Conservation (phyloP, 148 eudicot genomes). For the Nepenthes gracilis region DNA sequence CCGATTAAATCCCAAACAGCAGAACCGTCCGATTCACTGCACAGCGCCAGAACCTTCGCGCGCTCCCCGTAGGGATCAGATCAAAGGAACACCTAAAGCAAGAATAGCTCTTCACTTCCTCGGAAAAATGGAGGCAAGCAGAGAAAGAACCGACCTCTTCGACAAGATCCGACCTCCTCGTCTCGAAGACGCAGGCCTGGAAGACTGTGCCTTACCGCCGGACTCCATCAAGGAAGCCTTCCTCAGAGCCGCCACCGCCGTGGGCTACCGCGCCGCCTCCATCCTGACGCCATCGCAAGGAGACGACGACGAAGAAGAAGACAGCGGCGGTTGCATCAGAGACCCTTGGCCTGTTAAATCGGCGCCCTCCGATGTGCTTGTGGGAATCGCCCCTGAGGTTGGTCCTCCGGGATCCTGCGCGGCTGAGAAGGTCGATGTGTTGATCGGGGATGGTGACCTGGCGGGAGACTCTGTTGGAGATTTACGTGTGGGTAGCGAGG, state of each 20-base stretch:
- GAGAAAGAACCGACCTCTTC: conserved; percentile 1
- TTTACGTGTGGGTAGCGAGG: not conserved
- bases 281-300: conserved; percentile 19
- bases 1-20: too few relatives aligned
- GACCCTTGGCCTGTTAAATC: conserved; percentile 16
- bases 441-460: conserved; percentile 7
- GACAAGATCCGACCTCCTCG: conserved; percentile 49
- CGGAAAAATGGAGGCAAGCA: too few relatives aligned
- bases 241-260: conserved; percentile 63
- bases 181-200: conserved; percentile 83
- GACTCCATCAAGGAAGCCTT: conserved; percentile 68
- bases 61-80: too few relatives aligned
- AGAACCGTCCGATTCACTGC: too few relatives aligned
- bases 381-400: conserved; percentile 17
- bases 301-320: conserved; percentile 9
- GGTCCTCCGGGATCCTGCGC: conserved; percentile 23
- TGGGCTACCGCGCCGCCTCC: conserved; percentile 31
- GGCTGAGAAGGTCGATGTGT: conserved; percentile 21
- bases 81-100: too few relatives aligned
- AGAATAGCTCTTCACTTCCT: too few relatives aligned
- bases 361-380: conserved; percentile 14
- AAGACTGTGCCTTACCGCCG: conserved; percentile 78
- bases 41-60: too few relatives aligned
- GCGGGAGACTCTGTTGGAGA: conserved; percentile 17
- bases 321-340: conserved; percentile 9